Conservation (phyloP, 169 alveolate genomes). For the Cryptosporidium tyzzeri region DNA sequence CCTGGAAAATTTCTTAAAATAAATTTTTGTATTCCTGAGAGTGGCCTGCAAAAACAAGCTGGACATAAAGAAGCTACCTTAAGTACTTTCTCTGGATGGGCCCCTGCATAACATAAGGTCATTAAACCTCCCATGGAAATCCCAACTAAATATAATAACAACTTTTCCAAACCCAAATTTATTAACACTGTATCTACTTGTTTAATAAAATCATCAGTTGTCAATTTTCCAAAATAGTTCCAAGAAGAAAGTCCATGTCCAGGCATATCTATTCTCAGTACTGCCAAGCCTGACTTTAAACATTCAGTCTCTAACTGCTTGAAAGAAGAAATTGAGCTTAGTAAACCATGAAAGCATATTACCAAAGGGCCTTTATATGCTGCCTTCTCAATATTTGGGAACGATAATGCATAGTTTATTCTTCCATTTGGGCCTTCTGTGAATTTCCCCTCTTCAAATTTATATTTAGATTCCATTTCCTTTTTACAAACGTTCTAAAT, state of each 20-base stretch:
- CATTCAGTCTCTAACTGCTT: slow-evolving; percentile 13
- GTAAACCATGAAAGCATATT: slow-evolving; percentile 56
- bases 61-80: slow-evolving; percentile 69
- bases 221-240: slow-evolving; percentile 58
- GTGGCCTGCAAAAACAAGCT: slow-evolving; percentile 55
- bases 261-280: slow-evolving; percentile 68
- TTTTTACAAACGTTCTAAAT: not conserved
- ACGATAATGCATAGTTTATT: slow-evolving; percentile 40
- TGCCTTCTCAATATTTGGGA: slow-evolving; percentile 6
- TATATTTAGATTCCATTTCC: slow-evolving; percentile 5
- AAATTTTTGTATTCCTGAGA: slow-evolving; percentile 2
- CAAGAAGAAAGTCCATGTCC: slow-evolving; percentile 72
- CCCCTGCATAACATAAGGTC: slow-evolving; percentile 35
- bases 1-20: slow-evolving; percentile 16
- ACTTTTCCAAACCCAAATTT: slow-evolving; percentile 23
- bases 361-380: slow-evolving; percentile 52
- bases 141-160: slow-evolving; percentile 35
- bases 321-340: slow-evolving; percentile 36
- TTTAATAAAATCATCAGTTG: slow-evolving; percentile 27
- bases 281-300: slow-evolving; percentile 34
- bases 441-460: slow-evolving; percentile 35
- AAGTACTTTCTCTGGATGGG: slow-evolving; percentile 42
- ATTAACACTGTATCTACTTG: slow-evolving; percentile 48
- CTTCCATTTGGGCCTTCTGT: slow-evolving; percentile 67
- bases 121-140: slow-evolving; percentile 63